phyloP scores from a whole-genome alignment of 169 alveolate species.

The Plasmodium inui region DNA sequence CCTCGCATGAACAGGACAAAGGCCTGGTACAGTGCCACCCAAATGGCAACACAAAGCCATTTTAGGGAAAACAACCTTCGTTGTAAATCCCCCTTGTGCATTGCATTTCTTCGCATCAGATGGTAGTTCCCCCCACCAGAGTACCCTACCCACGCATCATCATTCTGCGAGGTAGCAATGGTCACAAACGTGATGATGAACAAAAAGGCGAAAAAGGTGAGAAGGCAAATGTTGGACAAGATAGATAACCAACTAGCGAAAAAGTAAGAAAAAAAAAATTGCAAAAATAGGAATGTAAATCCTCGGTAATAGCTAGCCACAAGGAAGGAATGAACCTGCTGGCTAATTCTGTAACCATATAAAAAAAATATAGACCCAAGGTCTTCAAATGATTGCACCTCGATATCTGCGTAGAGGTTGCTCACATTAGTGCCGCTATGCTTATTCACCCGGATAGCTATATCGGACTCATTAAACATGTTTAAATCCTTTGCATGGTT shows the following conservation, averaged over 20 bases:
- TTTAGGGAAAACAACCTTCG: constrained; percentile 19
- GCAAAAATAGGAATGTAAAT: constrained; percentile 16
- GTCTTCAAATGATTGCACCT: constrained; percentile 21
- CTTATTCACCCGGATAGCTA: constrained; percentile 15
- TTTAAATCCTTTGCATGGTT: constrained; percentile 27
- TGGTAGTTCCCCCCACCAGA: background rate
- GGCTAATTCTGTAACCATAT: constrained; percentile 18
- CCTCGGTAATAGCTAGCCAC: constrained; percentile 27
- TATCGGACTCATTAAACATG: constrained; percentile 51
- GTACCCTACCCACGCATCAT: background rate
- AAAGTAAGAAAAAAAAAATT: constrained; percentile 50
- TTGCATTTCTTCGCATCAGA: constrained; percentile 1
- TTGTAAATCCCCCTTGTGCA: background rate
- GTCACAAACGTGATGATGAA: constrained; percentile 3
- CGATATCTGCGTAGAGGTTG: constrained; percentile 41
- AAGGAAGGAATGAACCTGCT: constrained; percentile 12
- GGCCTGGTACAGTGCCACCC: constrained; percentile 19
- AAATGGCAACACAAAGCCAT: constrained; percentile 2
- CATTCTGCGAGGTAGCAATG: background rate
- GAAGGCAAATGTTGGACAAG: constrained; percentile 21
- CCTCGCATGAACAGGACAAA: constrained; percentile 14
- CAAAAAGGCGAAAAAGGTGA: background rate
- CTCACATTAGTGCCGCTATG: background rate
- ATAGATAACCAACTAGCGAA: constrained; percentile 6
- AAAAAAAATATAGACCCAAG: constrained; percentile 26